Evolutionary conservation across 83 land plant genomes (phyloP).

Genomic region (Picea abies): DNA sequence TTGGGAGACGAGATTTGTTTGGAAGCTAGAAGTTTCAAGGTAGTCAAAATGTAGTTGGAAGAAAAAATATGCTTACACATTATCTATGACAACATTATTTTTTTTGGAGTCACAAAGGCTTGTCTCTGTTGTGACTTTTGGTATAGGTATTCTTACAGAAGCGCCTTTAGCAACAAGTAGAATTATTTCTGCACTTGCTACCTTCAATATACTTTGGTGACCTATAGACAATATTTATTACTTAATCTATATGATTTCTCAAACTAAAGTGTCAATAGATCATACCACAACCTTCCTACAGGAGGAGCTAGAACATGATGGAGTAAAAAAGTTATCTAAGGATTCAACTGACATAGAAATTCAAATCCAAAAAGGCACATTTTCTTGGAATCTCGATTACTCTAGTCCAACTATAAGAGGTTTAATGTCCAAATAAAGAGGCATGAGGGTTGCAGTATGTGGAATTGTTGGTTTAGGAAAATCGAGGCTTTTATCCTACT

Average conservation of each 20-base stretch:
- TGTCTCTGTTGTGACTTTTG: conserved; percentile 70
- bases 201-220: conserved; percentile 70
- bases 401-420: conserved; percentile 40
- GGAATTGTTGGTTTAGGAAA: conserved; percentile 89
- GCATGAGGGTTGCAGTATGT: conserved; percentile 77
- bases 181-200: conserved; percentile 83
- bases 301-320: conserved; percentile 55
- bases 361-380: conserved; percentile 51
- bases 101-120: conserved; percentile 74
- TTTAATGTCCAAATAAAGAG: conserved; percentile 46
- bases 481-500: conserved; percentile 72
- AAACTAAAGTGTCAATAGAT: conserved; percentile 68
- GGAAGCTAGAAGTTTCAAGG: conserved; percentile 56
- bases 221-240: conserved; percentile 66
- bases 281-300: conserved; percentile 48
- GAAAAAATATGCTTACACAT: conserved; percentile 46
- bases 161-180: conserved; percentile 64
- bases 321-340: conserved; percentile 24
- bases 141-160: conserved; percentile 55
- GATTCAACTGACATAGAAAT: conserved; percentile 39
- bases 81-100: conserved; percentile 57
- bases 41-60: conserved; percentile 63
- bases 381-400: conserved; percentile 58
- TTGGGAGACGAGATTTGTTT: conserved; percentile 68
- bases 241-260: conserved; percentile 37